Base-by-base conservation (phyloP, 2,329 filamentous ascomycete genomes). In the Cladosporium phlei region DNA sequence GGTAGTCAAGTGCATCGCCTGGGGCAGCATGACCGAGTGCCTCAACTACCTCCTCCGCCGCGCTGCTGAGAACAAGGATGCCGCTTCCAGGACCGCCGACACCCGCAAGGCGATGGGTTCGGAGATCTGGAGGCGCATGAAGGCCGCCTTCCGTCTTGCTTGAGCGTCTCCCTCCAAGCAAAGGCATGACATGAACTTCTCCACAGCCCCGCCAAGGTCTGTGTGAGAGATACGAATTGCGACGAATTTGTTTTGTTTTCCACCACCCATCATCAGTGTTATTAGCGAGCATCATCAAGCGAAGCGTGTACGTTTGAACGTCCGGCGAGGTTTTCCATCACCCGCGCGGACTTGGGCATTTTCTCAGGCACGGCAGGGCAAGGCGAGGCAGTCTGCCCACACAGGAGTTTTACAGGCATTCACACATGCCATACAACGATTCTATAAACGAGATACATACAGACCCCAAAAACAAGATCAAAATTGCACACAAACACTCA, bases 31-130 rank as follows among this genome's bases (percentile, higher is more conserved):
- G 61, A 68, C 66, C 3, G 87, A 95, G 70, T 95, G 90, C 66
- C 80, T 95, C 55, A 86, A 88, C 65, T 95, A 84, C 64, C 66
- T 85, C 34, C 60, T 79, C 27, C 61, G 78, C 30, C 58, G 77
- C 38, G 78, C 78, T n/a, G 72, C 73, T 43, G 78, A 80, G 68
- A 81, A 81, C 61, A 77, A 76, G 55, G 80, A 83, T 66, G 78
- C 79, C 4, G 75, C 78, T 34, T 66, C 69, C 14, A 64, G 80
- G 46, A 82, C 78, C 2, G 65, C 61, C 38, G 75, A 74, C 48
- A 77, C 74, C 16, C 64, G 72, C 47, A 59, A 54, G 40, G 77
- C 76, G 8, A 76, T 80, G 72, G 66, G 66, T 10, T 57, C 50
- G 38, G 77, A 80, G 64, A 47, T 47, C 34, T 64, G 61, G 58